Percentiles rank a stretch among this genome's conserved stretches.
These are phyloP conservation scores for Fusarium buxicola DNA, from an alignment of 2,329 filamentous ascomycete species.

Conservation along the genomic window DNA sequence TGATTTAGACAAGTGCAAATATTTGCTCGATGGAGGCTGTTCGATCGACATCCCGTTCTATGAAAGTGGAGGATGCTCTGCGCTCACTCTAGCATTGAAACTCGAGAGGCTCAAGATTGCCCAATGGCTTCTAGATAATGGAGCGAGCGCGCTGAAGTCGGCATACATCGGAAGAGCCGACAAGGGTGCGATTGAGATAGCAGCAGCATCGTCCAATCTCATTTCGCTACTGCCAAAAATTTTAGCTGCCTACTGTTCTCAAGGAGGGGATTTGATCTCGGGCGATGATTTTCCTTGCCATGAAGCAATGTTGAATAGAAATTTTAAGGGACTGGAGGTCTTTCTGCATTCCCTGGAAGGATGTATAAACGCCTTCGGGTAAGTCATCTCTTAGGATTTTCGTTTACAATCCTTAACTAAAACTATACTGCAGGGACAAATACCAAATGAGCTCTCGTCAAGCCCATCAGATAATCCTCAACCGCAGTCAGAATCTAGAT, in stretches of 20 bases:
- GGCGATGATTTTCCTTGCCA: constrained; percentile 3
- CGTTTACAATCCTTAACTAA: not conserved
- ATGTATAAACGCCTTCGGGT: not conserved
- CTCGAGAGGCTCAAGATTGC: not conserved
- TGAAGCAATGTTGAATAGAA: not conserved
- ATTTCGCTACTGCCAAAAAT: not conserved
- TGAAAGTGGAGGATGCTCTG: not conserved
- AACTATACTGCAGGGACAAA: not conserved
- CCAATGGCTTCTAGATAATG: constrained; percentile 12
- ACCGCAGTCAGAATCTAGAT: too few species aligned
- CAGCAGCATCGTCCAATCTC: accelerated
- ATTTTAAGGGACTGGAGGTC: not conserved
- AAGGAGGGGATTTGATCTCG: constrained; percentile 9
- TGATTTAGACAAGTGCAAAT: constrained; percentile 43
- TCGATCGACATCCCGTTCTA: not conserved
- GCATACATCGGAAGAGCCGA: accelerated
- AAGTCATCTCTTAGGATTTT: not conserved
- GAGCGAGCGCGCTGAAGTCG: constrained; percentile 47
- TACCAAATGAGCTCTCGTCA: not conserved
- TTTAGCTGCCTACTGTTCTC: not conserved
- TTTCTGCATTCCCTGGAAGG: not conserved
- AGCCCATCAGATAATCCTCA: not conserved
- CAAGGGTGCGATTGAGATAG: not conserved
- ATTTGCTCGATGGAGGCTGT: not conserved
- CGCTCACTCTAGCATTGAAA: not conserved